Conservation (phyloP, 371 early-diverging fungal genomes). For the Actinomortierella ambigua region DNA sequence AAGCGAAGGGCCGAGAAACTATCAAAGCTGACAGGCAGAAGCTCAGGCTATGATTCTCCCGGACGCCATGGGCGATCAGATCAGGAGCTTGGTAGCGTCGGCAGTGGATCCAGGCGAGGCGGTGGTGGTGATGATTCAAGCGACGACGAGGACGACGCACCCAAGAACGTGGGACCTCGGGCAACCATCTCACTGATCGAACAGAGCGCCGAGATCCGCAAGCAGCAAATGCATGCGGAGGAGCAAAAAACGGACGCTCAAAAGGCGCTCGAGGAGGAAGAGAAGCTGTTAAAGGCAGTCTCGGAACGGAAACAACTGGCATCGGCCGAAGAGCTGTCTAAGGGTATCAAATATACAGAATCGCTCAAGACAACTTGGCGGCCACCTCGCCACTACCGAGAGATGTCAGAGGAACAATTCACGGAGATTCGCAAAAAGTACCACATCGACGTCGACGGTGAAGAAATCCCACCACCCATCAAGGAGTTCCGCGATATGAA, state of each 20-base stretch:
- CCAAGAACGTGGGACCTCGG: constrained; percentile 58
- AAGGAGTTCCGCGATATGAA: constrained; percentile 76
- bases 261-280: constrained; percentile 83
- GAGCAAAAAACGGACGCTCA: constrained; percentile 80
- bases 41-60: constrained; percentile 44
- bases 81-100: no score
- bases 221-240: constrained; percentile 56
- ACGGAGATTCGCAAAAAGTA: constrained; percentile 65
- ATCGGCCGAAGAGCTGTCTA: constrained; percentile 86
- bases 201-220: constrained; percentile 78
- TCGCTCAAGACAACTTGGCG: constrained; percentile 86
- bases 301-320: constrained; percentile 79
- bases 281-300: constrained; percentile 82
- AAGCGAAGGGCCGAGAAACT: constrained; percentile 69
- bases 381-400: constrained; percentile 77
- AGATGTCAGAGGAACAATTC: constrained; percentile 55
- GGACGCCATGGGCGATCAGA: constrained; percentile 29
- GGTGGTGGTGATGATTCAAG: constrained; percentile 32
- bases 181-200: constrained; percentile 81
- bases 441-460: constrained; percentile 78
- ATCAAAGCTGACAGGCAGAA: constrained; percentile 55
- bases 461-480: constrained; percentile 78
- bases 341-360: constrained; percentile 85
- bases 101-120: constrained; percentile 22
- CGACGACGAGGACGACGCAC: constrained; percentile 52